Base-by-base conservation (phyloP, 495 filamentous ascomycete species). In the Aspergillus ellipticus region DNA sequence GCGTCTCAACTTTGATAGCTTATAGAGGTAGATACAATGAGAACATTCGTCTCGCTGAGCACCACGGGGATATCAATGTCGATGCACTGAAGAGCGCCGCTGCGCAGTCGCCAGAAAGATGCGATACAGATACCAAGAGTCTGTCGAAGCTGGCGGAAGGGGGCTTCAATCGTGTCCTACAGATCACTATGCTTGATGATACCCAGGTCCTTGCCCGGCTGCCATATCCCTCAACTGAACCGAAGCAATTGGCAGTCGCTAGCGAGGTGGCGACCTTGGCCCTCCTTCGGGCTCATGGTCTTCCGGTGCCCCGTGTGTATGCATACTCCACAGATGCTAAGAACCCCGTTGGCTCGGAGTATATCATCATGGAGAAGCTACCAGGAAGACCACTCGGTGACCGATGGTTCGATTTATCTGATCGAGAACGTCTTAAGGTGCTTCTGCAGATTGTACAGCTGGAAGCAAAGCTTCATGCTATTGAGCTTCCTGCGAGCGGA, bases 281-380 rank as follows among this genome's bases (percentile, higher is more conserved):
- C 39, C 48, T 52, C 22, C 48, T 57, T 26, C 37, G 55, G 4
- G 39, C 22, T 29, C 48, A 57, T 57, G 39, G 55, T 26, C 22
- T 62, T 13, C 51, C 59, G 35, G 61, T 64, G 16, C 64, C 58
- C 8, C 57, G 56, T 42, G 55, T 70, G 45, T 56, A 58, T 33
- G 58, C 55, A 20, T 68, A 57, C 58, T 61, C 58, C 17, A 53
- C 63, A 24, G 49, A 54, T 51, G 58, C 58, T 13, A 59, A 57
- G 42, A 58, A 58, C 35, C 56, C 66, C n/a, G 59, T 66, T 45
- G 67, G 57, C 26, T 58, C 67, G 8, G 67, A 65, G 50, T 70
- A 68, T 52, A 68, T 70, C 37, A 61, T 68, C 53, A 68, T 66
- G 66, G 66, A 68, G 42, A 60, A 60, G 37, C 50, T 62, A 47